phyloP scores from a whole-genome alignment of 2,329 filamentous ascomycete species.

The Endoconidiophora polonica region DNA sequence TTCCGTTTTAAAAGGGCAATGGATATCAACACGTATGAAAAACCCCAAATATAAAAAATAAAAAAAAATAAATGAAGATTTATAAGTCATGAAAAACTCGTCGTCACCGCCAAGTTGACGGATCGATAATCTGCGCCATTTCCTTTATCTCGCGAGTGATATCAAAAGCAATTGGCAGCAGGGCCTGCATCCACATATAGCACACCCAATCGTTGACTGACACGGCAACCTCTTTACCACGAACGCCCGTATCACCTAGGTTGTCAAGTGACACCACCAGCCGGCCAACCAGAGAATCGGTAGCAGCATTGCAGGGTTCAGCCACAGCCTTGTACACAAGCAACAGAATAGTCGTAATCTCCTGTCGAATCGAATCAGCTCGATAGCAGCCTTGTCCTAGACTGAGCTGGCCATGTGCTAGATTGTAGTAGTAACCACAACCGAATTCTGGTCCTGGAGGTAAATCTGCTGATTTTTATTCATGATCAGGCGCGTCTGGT shows the following conservation, averaged over 20 bases:
- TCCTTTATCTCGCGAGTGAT: slow-evolving; percentile 72
- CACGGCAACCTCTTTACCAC: slow-evolving; percentile 39
- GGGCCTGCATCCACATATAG: slow-evolving; percentile 48
- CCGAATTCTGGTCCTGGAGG: slow-evolving; percentile 66
- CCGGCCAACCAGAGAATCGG: slow-evolving; percentile 33
- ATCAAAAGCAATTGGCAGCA: slow-evolving; percentile 76
- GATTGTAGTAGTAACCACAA: slow-evolving; percentile 56
- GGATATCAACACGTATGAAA: neutral
- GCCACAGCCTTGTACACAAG: slow-evolving; percentile 55
- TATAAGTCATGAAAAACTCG: slow-evolving; percentile 28
- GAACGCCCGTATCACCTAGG: slow-evolving; percentile 45
- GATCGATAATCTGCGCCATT: slow-evolving; percentile 31
- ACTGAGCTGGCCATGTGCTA: slow-evolving; percentile 64
- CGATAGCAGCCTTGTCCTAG: slow-evolving; percentile 44
- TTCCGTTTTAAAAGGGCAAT: neutral
- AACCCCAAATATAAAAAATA: neutral
- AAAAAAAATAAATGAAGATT: slow-evolving; percentile 1
- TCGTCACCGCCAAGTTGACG: slow-evolving; percentile 20
- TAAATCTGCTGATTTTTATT: slow-evolving; percentile 37
- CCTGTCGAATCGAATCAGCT: slow-evolving; percentile 50
- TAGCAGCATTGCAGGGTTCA: slow-evolving; percentile 42
- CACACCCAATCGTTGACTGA: slow-evolving; percentile 37
- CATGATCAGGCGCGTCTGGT: neutral
- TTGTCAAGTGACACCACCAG: slow-evolving; percentile 48
- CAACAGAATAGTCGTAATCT: slow-evolving; percentile 53